A percentile compares a stretch with the other conserved stretches of the same genome.
Evolutionary conservation across 306 rosid genomes (phyloP).

Genomic region (Calophaca sinica): DNA sequence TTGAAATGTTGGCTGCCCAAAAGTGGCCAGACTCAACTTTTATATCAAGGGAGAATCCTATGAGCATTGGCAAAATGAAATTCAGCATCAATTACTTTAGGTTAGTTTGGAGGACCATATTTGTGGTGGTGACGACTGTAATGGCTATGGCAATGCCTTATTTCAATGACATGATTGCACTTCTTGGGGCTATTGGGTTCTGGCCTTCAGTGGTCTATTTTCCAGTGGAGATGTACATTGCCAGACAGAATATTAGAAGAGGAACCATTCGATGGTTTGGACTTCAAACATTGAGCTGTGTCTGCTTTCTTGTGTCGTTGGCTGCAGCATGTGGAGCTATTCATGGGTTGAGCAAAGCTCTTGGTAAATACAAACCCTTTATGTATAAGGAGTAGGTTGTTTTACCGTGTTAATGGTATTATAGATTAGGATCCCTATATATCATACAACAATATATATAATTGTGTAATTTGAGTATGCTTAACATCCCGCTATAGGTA

Average conservation of each 20-base stretch:
- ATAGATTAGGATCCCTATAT: neutral
- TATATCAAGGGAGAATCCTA: conserved; percentile 40
- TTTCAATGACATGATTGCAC: conserved; percentile 63
- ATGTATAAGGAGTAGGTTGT: conserved; percentile 46
- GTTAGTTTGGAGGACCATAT: conserved; percentile 2
- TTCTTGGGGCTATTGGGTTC: neutral
- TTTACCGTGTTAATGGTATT: neutral
- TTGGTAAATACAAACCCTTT: conserved; percentile 55
- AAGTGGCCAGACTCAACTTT: conserved; percentile 62
- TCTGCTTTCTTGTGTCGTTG: conserved; percentile 56
- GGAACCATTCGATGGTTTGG: conserved; percentile 53
- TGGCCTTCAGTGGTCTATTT: too few relatives aligned
- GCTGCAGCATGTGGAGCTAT: conserved; percentile 58
- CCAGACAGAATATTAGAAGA: conserved; percentile 49
- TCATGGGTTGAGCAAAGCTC: conserved; percentile 54
- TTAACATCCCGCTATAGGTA: neutral
- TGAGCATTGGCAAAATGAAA: conserved; percentile 43
- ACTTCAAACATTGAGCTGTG: conserved; percentile 52
- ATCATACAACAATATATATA: neutral
- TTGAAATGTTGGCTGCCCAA: conserved; percentile 52
- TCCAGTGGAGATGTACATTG: conserved; percentile 53
- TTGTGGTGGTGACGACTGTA: conserved; percentile 46
- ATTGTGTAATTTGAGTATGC: neutral
- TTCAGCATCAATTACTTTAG: conserved; percentile 54
- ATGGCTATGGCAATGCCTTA: conserved; percentile 64